phyloP scores from a whole-genome alignment of 1,139 yeast genomes.

The Meyerozyma athensensis region DNA sequence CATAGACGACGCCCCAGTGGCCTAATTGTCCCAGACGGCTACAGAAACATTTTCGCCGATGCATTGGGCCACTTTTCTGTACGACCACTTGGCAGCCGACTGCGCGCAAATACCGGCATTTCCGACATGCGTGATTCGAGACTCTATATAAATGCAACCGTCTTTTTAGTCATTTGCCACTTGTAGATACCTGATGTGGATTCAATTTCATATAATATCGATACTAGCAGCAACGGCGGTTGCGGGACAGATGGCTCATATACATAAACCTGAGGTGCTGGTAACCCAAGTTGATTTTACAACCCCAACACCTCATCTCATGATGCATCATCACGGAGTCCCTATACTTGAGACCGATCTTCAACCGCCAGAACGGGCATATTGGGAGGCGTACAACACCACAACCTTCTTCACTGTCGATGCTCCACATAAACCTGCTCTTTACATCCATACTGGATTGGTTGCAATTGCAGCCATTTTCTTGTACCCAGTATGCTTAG shows the following conservation, averaged over 20 bases:
- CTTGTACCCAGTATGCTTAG: slow-evolving; percentile 66
- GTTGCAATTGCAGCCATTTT: slow-evolving; percentile 46
- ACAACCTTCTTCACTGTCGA: slow-evolving; percentile 69
- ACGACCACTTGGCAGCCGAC: no score
- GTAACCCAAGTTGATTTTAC: not conserved
- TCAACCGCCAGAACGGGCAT: slow-evolving; percentile 65
- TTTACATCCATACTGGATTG: slow-evolving; percentile 53
- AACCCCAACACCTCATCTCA: slow-evolving; percentile 47
- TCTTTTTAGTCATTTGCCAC: no score
- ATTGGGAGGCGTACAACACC: slow-evolving; percentile 80
- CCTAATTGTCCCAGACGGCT: no score
- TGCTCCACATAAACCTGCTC: slow-evolving; percentile 43
- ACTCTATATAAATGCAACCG: no score
- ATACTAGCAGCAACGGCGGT: not conserved
- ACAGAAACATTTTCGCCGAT: no score
- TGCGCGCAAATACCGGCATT: no score
- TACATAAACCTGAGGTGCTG: not conserved
- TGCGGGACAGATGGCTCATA: not conserved
- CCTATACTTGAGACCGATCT: slow-evolving; percentile 70
- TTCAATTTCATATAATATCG: not conserved
- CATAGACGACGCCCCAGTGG: no score
- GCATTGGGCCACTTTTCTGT: no score
- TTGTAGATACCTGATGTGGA: no score
- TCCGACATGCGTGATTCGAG: no score
- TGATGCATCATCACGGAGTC: slow-evolving; percentile 59